phyloP scores from a whole-genome alignment of 345 rosid genomes.

The Euclidium syriacum region DNA sequence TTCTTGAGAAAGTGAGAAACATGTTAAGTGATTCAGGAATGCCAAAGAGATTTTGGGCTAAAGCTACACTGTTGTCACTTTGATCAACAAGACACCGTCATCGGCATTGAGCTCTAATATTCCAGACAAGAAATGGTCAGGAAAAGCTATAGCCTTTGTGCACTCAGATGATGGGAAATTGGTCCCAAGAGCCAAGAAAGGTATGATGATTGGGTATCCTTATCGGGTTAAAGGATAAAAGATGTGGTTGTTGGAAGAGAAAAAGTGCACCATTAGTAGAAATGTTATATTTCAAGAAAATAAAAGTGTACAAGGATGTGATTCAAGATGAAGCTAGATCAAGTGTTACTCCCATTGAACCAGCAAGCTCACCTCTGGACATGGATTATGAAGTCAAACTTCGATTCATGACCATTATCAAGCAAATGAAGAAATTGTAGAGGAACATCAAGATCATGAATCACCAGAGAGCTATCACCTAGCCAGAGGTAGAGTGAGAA shows the following conservation, averaged over 20 bases:
- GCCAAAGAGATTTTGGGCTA: background rate
- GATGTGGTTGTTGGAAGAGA: background rate
- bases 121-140: background rate
- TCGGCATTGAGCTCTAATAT: background rate
- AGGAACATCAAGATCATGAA: too few relatives aligned
- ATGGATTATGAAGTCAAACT: too few relatives aligned
- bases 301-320: background rate
- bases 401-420: too few relatives aligned
- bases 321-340: background rate
- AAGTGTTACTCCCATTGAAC: too few relatives aligned
- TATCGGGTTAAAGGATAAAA: background rate
- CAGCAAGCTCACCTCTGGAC: too few relatives aligned
- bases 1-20: background rate
- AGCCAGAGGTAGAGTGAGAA: background rate
- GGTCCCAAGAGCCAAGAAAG: background rate
- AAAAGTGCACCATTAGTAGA: background rate
- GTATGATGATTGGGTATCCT: background rate
- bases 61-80: background rate
- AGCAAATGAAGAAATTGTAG: too few relatives aligned
- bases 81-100: background rate
- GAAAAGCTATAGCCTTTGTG: background rate
- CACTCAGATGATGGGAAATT: background rate
- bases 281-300: background rate
- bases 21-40: background rate
- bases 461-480: too few relatives aligned